Evolutionary conservation across 768 basidiomycete species (phyloP).

Genomic region (Lactarius psammicola): DNA sequence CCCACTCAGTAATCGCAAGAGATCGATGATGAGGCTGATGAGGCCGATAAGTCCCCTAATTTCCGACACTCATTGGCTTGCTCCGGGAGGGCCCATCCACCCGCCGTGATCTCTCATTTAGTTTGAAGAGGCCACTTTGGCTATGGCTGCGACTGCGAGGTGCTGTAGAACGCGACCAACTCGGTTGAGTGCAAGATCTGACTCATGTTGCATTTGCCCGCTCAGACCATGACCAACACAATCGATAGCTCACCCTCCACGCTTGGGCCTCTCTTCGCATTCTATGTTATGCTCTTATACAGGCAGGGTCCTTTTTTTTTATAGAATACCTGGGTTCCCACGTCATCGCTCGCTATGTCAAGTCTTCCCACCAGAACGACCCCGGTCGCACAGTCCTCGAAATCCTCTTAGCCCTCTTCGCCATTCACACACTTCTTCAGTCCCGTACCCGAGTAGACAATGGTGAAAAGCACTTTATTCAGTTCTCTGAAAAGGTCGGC

Average conservation of each 20-base stretch:
- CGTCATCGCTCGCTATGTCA: conserved; percentile 86
- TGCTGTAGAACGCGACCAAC: too few relatives aligned
- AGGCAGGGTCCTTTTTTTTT: conserved; percentile 63
- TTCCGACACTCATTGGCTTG: too few relatives aligned
- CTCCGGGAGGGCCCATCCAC: too few relatives aligned
- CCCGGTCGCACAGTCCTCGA: conserved; percentile 88
- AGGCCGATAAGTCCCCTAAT: too few relatives aligned
- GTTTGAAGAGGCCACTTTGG: too few relatives aligned
- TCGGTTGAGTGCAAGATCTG: too few relatives aligned
- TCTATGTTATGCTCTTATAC: conserved; percentile 58
- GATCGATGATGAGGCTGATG: too few relatives aligned
- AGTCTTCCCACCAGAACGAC: conserved; percentile 93
- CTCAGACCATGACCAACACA: conserved; percentile 19
- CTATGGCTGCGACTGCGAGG: too few relatives aligned
- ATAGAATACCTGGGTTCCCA: conserved; percentile 77
- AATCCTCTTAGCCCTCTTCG: conserved; percentile 57
- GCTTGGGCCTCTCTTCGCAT: conserved; percentile 56
- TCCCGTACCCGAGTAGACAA: conserved; percentile 84
- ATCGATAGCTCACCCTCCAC: conserved; percentile 39
- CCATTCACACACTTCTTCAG: conserved; percentile 83
- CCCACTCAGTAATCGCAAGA: too few relatives aligned
- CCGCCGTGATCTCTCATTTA: too few relatives aligned
- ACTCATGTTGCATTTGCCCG: background rate
- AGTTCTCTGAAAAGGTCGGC: conserved; percentile 77
- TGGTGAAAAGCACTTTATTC: conserved; percentile 83